Conservation (phyloP, 345 rosid genomes). For the Aurinia saxatilis region DNA sequence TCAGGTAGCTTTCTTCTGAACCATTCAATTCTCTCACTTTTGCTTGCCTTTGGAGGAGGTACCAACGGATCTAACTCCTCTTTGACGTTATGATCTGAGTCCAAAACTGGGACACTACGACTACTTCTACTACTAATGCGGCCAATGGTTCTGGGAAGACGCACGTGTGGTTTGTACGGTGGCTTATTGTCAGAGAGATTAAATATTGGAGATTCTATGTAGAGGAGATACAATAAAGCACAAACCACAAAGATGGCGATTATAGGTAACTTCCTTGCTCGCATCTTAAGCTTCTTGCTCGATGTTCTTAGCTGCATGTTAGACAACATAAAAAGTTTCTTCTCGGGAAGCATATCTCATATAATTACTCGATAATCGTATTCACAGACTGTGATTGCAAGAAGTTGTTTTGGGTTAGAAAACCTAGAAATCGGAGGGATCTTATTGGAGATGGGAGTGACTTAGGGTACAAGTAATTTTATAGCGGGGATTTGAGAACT, state of each 20-base stretch:
- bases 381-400: not conserved
- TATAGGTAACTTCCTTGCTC: not conserved
- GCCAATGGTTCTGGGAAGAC: conserved; percentile 2
- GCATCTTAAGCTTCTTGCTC: conserved; percentile 1
- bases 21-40: conserved; percentile 51
- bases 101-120: not conserved
- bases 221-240: conserved; percentile 8
- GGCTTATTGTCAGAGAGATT: not conserved
- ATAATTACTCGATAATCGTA: not conserved
- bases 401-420: conserved; percentile 8
- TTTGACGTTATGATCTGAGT: not conserved
- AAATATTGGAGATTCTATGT: not conserved
- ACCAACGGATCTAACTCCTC: conserved; percentile 31
- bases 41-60: conserved; percentile 43
- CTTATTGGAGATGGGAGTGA: not conserved
- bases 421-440: not conserved
- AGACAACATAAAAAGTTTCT: not conserved
- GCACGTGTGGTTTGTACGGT: conserved; percentile 1
- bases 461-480: conserved; percentile 6
- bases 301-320: not conserved
- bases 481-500: not conserved
- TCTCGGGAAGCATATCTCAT: not conserved
- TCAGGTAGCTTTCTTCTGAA: conserved; percentile 41
- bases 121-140: not conserved
- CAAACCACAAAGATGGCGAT: not conserved